A percentile compares a stretch with the other conserved stretches of the same genome.
Conservation (phyloP, 2,329 filamentous ascomycete species). For the Aspergillus fijiensis region DNA sequence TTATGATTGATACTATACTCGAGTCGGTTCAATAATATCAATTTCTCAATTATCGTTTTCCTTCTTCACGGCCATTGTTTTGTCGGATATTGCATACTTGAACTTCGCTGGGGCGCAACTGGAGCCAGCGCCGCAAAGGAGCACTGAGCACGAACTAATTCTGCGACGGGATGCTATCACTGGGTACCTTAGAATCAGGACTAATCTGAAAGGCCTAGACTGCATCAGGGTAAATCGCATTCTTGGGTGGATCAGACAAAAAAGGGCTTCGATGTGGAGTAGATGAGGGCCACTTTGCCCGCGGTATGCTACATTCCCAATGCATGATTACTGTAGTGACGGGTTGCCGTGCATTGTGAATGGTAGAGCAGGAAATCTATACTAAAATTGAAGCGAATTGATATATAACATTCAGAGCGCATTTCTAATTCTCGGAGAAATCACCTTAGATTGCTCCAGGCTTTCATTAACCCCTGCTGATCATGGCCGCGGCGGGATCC, state of each 20-base stretch:
- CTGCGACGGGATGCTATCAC: not conserved
- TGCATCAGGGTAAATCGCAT: not conserved
- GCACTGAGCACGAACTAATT: not conserved
- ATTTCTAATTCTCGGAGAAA: no score
- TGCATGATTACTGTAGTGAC: conserved; percentile 17
- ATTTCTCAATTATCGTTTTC: not conserved
- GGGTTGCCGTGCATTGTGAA: not conserved
- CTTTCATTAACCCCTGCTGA: not conserved
- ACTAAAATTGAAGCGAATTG: not conserved
- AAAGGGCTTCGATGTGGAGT: not conserved
- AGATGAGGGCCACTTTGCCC: not conserved
- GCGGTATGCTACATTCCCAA: conserved; percentile 16
- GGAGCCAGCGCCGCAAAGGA: no score
- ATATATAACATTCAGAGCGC: not conserved
- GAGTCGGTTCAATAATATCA: not conserved
- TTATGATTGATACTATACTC: not conserved
- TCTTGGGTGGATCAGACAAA: not conserved
- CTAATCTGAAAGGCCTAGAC: not conserved
- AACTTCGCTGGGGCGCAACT: no score
- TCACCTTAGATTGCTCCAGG: not conserved
- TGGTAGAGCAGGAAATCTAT: no score
- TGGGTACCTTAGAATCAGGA: not conserved
- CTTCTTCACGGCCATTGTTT: no score
- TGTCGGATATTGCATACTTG: no score
- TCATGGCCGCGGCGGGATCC: not conserved